Conservation (phyloP, 108 stramenopile species). For the Parietichytrium sp. region DNA sequence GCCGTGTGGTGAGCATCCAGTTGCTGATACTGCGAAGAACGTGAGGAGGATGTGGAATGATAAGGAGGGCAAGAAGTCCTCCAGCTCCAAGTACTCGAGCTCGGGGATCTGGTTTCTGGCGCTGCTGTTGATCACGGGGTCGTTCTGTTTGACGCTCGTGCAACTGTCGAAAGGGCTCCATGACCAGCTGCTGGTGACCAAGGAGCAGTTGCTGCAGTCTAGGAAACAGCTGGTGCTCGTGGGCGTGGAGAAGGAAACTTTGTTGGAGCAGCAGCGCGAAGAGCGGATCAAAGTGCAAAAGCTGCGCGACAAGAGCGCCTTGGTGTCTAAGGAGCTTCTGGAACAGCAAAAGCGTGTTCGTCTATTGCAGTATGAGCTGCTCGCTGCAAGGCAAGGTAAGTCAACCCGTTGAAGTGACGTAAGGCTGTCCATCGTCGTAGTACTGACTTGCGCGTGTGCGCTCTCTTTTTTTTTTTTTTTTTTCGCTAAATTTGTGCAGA, state of each 20-base stretch:
- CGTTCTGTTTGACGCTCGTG: conserved; percentile 12
- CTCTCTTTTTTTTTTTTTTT: too few species aligned
- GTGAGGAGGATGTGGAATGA: too few species aligned
- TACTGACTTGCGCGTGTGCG: too few species aligned
- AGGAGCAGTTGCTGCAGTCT: neutral
- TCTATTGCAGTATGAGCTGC: conserved; percentile 1
- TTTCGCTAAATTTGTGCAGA: too few species aligned
- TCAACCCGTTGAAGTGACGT: too few species aligned
- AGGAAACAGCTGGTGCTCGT: conserved; percentile 1
- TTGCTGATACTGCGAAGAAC: too few species aligned
- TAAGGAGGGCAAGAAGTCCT: too few species aligned
- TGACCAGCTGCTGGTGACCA: conserved; percentile 21
- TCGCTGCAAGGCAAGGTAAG: neutral
- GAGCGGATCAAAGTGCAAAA: neutral
- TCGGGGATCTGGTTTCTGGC: neutral
- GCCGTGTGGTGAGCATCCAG: too few species aligned
- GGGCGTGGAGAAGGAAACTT: conserved; percentile 27
- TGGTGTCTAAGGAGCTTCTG: conserved; percentile 1
- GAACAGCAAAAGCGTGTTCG: neutral
- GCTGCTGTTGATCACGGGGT: conserved; percentile 29
- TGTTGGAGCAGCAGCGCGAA: neutral
- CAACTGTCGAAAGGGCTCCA: conserved; percentile 14
- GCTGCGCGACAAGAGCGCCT: neutral
- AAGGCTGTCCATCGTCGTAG: too few species aligned
- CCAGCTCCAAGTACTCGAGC: too few species aligned